These are phyloP conservation scores for Neofusicoccum sp. DNA, from an alignment of 2,329 filamentous ascomycete species.

Conservation along the genomic window DNA sequence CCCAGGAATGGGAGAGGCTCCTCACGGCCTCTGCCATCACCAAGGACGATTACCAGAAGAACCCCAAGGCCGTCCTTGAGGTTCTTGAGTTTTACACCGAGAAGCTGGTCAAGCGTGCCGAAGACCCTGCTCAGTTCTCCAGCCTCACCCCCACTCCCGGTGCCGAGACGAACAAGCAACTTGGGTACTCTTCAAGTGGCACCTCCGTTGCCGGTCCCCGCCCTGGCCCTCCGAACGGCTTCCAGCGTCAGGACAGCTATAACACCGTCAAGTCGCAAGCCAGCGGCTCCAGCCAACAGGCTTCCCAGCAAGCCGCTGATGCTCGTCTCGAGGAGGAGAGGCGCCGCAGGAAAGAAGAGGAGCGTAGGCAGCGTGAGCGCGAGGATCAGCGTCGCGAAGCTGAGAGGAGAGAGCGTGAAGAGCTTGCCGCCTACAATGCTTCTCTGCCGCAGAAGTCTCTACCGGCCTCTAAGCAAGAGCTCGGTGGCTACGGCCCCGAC, in stretches of 20 bases:
- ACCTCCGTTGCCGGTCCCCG: constrained; percentile 50
- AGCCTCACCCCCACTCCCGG: constrained; percentile 68
- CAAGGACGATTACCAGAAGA: constrained; percentile 97
- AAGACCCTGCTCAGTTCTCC: constrained; percentile 68
- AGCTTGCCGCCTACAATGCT: constrained; percentile 85
- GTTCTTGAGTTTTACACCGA: constrained; percentile 84
- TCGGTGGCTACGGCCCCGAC: constrained; percentile 64
- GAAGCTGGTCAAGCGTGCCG: constrained; percentile 68
- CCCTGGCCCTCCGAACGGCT: constrained; percentile 43
- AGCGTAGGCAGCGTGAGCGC: constrained; percentile 38
- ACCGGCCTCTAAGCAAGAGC: constrained; percentile 83
- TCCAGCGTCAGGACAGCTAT: constrained; percentile 48
- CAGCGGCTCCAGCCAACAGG: constrained; percentile 12
- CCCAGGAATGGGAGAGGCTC: constrained; percentile 94
- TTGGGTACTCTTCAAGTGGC: constrained; percentile 44
- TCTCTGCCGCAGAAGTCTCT: constrained; percentile 78
- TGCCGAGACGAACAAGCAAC: constrained; percentile 48
- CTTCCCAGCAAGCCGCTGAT: constrained; percentile 25
- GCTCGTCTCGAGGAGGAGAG: constrained; percentile 39
- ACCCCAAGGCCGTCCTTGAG: constrained; percentile 70
- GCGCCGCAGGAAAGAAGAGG: constrained; percentile 39
- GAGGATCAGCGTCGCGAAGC: constrained; percentile 42
- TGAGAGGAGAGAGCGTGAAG: constrained; percentile 56
- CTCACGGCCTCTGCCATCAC: constrained; percentile 95
- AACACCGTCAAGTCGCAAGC: constrained; percentile 33